Conservation (phyloP, 1,139 yeast genomes). For the Kodamaea derodonti region DNA sequence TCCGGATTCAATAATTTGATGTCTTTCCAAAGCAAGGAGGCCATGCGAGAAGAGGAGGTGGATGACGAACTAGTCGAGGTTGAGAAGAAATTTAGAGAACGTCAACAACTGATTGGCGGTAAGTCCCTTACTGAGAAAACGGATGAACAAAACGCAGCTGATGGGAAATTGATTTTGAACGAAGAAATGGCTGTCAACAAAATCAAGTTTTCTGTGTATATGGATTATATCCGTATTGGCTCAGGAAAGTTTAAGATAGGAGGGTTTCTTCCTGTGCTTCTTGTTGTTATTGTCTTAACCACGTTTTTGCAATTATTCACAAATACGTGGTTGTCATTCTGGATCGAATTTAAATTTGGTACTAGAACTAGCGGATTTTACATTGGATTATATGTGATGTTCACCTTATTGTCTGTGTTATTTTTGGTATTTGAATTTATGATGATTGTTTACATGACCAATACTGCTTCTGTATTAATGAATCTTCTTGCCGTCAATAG, state of each 20-base stretch:
- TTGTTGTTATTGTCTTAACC: slow-evolving; percentile 28
- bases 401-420: slow-evolving; percentile 38
- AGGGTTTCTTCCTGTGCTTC: slow-evolving; percentile 18
- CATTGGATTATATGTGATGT: slow-evolving; percentile 67
- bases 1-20: slow-evolving; percentile 50
- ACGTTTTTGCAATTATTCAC: slow-evolving; percentile 64
- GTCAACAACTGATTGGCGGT: slow-evolving; percentile 28
- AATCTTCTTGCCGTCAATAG: slow-evolving; percentile 39
- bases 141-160: slow-evolving; percentile 23
- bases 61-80: slow-evolving; percentile 20
- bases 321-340: slow-evolving; percentile 81
- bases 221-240: slow-evolving; percentile 13
- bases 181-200: slow-evolving; percentile 18
- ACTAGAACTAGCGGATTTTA: slow-evolving; percentile 51
- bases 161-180: slow-evolving; percentile 30
- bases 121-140: slow-evolving; percentile 5
- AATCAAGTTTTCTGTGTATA: slow-evolving; percentile 13
- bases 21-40: slow-evolving; percentile 39
- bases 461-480: slow-evolving; percentile 33
- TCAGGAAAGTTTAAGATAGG: slow-evolving; percentile 13
- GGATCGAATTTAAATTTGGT: slow-evolving; percentile 61
- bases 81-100: slow-evolving; percentile 14
- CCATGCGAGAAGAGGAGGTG: slow-evolving; percentile 18
- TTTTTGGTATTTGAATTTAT: slow-evolving; percentile 42
- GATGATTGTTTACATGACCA: slow-evolving; percentile 47